These are phyloP conservation scores for Adansonia grandidieri DNA, from an alignment of 441 rosid genomes.

Conservation along the genomic window DNA sequence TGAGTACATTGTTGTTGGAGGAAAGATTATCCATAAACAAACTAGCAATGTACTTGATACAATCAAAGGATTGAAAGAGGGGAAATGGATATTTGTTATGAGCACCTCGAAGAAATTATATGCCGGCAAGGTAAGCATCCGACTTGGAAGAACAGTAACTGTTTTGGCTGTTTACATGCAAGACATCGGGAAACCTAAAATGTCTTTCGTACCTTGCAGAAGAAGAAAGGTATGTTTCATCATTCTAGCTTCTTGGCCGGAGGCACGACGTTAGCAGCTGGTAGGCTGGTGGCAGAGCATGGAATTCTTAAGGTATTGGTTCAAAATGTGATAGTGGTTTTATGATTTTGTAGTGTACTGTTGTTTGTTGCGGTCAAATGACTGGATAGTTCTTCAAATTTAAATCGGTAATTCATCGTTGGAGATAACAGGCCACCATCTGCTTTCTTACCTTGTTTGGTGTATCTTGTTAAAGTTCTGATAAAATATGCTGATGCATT, in stretches of 20 bases:
- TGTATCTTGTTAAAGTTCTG: neutral
- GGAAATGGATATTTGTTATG: slow-evolving; percentile 86
- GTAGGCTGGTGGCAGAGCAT: slow-evolving; percentile 64
- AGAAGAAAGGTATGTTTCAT: slow-evolving; percentile 88
- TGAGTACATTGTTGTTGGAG: slow-evolving; percentile 58
- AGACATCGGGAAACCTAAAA: too few species aligned
- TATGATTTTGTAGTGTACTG: neutral
- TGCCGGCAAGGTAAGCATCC: slow-evolving; percentile 63
- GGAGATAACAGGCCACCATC: neutral
- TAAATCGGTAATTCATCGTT: neutral
- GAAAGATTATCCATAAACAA: slow-evolving; percentile 67
- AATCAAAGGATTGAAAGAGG: slow-evolving; percentile 41
- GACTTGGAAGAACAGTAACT: neutral
- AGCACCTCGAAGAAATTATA: slow-evolving; percentile 75
- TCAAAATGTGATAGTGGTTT: neutral
- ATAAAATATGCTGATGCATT: neutral
- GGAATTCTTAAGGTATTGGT: slow-evolving; percentile 73
- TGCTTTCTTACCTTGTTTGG: neutral
- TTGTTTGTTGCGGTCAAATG: neutral
- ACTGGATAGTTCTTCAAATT: neutral
- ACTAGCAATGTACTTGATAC: slow-evolving; percentile 60
- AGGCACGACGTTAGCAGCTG: slow-evolving; percentile 88
- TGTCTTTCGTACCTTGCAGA: slow-evolving; percentile 52
- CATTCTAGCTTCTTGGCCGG: slow-evolving; percentile 98
- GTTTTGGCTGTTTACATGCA: too few species aligned